Evolutionary conservation across 2,329 filamentous ascomycete genomes (phyloP).

Genomic region (Blastomyces parvus): DNA sequence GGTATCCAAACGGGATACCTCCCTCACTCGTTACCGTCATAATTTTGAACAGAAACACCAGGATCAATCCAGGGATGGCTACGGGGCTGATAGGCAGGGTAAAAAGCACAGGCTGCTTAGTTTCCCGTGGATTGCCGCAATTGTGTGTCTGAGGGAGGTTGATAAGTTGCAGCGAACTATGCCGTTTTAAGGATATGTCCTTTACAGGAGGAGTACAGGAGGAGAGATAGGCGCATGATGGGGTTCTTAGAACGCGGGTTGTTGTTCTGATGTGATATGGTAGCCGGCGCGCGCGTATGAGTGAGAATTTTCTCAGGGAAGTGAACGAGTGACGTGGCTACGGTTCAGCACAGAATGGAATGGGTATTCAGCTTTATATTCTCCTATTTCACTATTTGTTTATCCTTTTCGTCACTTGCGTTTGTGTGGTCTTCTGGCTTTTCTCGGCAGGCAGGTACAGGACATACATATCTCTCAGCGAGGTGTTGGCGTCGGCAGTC

Average conservation of each 20-base stretch:
- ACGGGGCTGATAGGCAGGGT: background rate
- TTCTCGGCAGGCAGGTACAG: too few species aligned
- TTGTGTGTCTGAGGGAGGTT: slow-evolving; percentile 20
- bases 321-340: too few species aligned
- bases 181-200: slow-evolving; percentile 2
- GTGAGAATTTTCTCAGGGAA: too few species aligned
- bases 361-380: too few species aligned
- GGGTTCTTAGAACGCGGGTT: too few species aligned
- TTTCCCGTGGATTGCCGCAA: slow-evolving; percentile 21
- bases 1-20: background rate
- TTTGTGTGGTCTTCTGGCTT: background rate
- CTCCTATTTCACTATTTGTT: too few species aligned
- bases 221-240: too few species aligned
- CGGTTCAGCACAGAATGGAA: too few species aligned
- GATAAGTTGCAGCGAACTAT: slow-evolving; percentile 17
- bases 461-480: background rate
- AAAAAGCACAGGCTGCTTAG: slow-evolving; percentile 16
- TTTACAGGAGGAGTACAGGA: background rate
- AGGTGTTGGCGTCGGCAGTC: background rate
- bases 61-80: background rate
- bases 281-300: too few species aligned
- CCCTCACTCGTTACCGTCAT: background rate
- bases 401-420: too few species aligned
- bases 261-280: background rate
- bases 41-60: background rate